Conservation (phyloP, 306 rosid genomes). For the Sesbania bispinosa region DNA sequence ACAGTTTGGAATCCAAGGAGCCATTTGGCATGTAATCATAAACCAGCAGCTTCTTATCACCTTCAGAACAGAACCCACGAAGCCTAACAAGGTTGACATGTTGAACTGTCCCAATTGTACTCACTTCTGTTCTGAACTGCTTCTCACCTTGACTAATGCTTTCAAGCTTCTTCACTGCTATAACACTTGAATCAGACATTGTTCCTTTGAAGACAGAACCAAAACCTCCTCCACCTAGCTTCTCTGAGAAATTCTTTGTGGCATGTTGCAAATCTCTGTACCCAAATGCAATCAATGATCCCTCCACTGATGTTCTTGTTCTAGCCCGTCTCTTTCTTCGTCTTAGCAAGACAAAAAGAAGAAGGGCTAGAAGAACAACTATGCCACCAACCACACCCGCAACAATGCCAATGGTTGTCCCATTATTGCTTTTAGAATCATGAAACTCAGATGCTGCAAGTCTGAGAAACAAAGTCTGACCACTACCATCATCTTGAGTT, state of each 20-base stretch:
- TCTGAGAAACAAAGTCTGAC: slow-evolving; percentile 43
- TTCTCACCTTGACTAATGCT: slow-evolving; percentile 89
- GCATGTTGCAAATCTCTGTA: slow-evolving; percentile 77
- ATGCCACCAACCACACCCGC: slow-evolving; percentile 42
- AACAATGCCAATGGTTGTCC: slow-evolving; percentile 35
- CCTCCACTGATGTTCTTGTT: slow-evolving; percentile 51
- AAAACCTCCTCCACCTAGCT: slow-evolving; percentile 86
- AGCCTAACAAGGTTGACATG: slow-evolving; percentile 88
- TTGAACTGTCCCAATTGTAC: slow-evolving; percentile 82
- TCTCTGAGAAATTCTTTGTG: slow-evolving; percentile 85
- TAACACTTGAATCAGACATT: slow-evolving; percentile 56
- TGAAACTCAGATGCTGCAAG: slow-evolving; percentile 78
- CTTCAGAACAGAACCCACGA: slow-evolving; percentile 87
- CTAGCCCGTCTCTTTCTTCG: slow-evolving; percentile 37
- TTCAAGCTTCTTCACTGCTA: slow-evolving; percentile 89
- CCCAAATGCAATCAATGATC: slow-evolving; percentile 64
- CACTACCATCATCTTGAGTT: slow-evolving; percentile 30
- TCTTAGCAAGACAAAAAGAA: slow-evolving; percentile 34
- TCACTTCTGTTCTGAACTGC: slow-evolving; percentile 80
- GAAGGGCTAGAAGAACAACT: slow-evolving; percentile 32
- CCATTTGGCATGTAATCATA: slow-evolving; percentile 85
- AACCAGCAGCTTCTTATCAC: slow-evolving; percentile 58
- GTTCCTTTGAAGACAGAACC: slow-evolving; percentile 89
- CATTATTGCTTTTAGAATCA: slow-evolving; percentile 34
- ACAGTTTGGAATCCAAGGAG: slow-evolving; percentile 58